A percentile compares a stretch with the other conserved stretches of the same genome.
These are phyloP conservation scores for Austropuccinia psidii DNA, from an alignment of 1,284 basidiomycete genomes.

Conservation along the genomic window DNA sequence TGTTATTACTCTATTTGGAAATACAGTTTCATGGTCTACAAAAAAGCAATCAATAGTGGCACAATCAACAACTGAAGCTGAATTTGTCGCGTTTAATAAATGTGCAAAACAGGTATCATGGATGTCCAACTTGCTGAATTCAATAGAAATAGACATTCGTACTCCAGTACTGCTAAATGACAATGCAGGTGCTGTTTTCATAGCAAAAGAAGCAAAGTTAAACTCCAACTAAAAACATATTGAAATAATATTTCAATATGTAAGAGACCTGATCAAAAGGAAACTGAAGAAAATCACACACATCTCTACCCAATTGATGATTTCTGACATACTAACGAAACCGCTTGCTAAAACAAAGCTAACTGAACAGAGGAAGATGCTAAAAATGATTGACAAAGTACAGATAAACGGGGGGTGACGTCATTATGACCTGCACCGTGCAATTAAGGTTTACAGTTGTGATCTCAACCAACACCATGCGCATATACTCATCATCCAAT, in stretches of 20 bases:
- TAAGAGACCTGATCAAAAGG: not conserved
- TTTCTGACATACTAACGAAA: not conserved
- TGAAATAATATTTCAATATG: slow-evolving; percentile 1
- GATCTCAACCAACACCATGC: no score
- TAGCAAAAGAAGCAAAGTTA: not conserved
- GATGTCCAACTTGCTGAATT: not conserved
- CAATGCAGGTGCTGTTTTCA: not conserved
- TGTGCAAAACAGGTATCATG: slow-evolving; percentile 2
- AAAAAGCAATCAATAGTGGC: slow-evolving; percentile 8
- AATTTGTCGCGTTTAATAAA: not conserved
- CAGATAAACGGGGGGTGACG: no score
- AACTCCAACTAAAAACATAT: not conserved
- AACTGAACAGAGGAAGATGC: no score
- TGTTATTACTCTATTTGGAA: not conserved
- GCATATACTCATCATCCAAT: no score
- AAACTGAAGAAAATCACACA: not conserved
- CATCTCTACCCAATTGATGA: not conserved
- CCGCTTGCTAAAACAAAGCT: not conserved
- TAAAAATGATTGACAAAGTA: no score
- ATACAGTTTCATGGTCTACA: slow-evolving; percentile 1
- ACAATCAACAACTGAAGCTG: not conserved
- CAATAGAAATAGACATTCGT: not conserved
- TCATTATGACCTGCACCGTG: no score
- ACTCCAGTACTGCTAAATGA: not conserved
- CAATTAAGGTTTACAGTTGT: no score